A percentile compares a stretch with the other conserved stretches of the same genome.
phyloP scores from a whole-genome alignment of 768 basidiomycete species.

The Hysterangium stoloniferum region DNA sequence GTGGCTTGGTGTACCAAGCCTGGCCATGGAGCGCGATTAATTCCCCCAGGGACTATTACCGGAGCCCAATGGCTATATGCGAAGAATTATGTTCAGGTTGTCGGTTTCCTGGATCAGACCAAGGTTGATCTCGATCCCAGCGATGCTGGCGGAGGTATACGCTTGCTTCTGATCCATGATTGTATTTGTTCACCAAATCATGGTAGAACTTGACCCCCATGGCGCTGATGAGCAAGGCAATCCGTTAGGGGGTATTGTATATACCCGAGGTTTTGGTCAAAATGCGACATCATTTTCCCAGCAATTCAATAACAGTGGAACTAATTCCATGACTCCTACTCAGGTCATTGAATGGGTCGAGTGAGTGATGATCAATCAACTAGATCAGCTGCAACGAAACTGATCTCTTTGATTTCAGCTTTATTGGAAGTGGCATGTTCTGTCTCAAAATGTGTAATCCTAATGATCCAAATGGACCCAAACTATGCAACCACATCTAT shows the following conservation, averaged over 20 bases:
- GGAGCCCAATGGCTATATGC: slow-evolving; percentile 17
- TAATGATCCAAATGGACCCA: slow-evolving; percentile 12
- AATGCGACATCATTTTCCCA: slow-evolving; percentile 8
- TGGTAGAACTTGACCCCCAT: slow-evolving; percentile 32
- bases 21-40: slow-evolving; percentile 21
- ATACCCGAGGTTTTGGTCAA: slow-evolving; percentile 26
- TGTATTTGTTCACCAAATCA: not conserved
- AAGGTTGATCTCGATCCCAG: slow-evolving; percentile 28
- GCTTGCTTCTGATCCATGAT: slow-evolving; percentile 24
- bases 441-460: slow-evolving; percentile 16
- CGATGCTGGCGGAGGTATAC: slow-evolving; percentile 30
- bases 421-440: slow-evolving; percentile 14
- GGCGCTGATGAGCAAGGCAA: slow-evolving; percentile 28
- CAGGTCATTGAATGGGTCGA: slow-evolving; percentile 15
- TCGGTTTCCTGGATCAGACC: slow-evolving; percentile 33
- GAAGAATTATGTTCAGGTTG: slow-evolving; percentile 16
- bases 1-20: slow-evolving; percentile 26
- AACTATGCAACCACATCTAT: slow-evolving; percentile 15
- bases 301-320: not conserved
- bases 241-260: slow-evolving; percentile 30
- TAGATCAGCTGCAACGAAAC: not conserved
- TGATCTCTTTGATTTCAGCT: not conserved
- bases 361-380: not conserved
- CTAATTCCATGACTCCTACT: not conserved
- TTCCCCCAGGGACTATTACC: slow-evolving; percentile 16